Evolutionary conservation across 352 stramenopile species (phyloP).

Genomic region (Pythium inflatum): DNA sequence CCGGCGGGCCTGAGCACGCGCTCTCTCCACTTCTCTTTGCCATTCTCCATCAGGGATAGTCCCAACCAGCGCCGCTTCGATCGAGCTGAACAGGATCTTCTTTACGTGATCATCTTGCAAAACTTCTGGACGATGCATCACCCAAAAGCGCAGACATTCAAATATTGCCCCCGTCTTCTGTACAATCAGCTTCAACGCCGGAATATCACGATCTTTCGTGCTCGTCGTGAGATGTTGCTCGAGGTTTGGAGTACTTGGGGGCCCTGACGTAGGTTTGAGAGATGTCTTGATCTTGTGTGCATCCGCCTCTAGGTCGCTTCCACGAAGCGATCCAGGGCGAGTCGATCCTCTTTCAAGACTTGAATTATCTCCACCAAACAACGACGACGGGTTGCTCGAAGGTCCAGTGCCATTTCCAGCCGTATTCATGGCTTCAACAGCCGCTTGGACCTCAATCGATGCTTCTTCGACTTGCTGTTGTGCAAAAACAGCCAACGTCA

Average conservation of each 20-base stretch:
- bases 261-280: slow-evolving; percentile 36
- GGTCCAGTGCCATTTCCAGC: slow-evolving; percentile 3
- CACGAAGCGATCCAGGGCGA: slow-evolving; percentile 17
- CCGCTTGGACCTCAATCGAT: slow-evolving; percentile 83
- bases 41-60: slow-evolving; percentile 80
- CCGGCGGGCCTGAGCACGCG: slow-evolving; percentile 58
- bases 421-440: slow-evolving; percentile 57
- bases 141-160: slow-evolving; percentile 84
- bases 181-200: slow-evolving; percentile 73
- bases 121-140: slow-evolving; percentile 77
- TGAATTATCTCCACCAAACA: slow-evolving; percentile 20
- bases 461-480: slow-evolving; percentile 89
- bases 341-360: slow-evolving; percentile 16
- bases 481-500: slow-evolving; percentile 84
- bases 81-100: slow-evolving; percentile 84
- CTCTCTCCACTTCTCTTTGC: slow-evolving; percentile 78
- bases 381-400: slow-evolving; percentile 20
- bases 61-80: slow-evolving; percentile 84
- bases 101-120: slow-evolving; percentile 81
- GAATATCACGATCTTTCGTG: slow-evolving; percentile 63
- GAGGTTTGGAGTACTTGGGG: background rate
- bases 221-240: background rate
- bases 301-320: slow-evolving; percentile 45
- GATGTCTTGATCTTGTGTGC: slow-evolving; percentile 73
- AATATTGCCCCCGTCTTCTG: slow-evolving; percentile 88